Conservation (phyloP, 345 rosid genomes). For the Pistacia integerrima region DNA sequence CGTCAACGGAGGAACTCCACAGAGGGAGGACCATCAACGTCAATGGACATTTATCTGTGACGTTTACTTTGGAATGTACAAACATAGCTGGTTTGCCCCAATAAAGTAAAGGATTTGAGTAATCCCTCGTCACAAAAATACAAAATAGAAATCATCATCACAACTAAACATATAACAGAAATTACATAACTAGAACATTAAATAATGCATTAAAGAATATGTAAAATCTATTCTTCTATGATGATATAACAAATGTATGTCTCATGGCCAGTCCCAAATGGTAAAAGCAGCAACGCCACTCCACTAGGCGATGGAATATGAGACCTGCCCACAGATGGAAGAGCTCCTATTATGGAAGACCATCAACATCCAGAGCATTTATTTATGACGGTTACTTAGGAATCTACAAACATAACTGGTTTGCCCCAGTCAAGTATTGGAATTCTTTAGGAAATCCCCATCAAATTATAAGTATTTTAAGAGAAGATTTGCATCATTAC, state of each 20-base stretch:
- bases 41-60: conserved; percentile 30
- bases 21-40: conserved; percentile 26
- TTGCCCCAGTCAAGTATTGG: no score
- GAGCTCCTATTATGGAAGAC: no score
- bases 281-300: conserved; percentile 30
- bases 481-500: no score
- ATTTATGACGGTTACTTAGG: no score
- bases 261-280: conserved; percentile 53
- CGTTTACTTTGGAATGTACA: conserved; percentile 32
- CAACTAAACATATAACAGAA: not conserved
- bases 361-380: no score
- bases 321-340: no score
- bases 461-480: no score
- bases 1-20: conserved; percentile 24
- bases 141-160: not conserved
- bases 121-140: conserved; percentile 19
- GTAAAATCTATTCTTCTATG: not conserved
- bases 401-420: no score
- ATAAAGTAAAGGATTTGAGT: conserved; percentile 10
- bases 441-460: no score
- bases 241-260: not conserved
- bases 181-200: no score
- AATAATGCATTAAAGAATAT: not conserved
- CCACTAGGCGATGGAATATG: no score
- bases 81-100: conserved; percentile 32